These are phyloP conservation scores for Solidago caesia DNA, from an alignment of 129 eudicot genomes.

Conservation along the genomic window DNA sequence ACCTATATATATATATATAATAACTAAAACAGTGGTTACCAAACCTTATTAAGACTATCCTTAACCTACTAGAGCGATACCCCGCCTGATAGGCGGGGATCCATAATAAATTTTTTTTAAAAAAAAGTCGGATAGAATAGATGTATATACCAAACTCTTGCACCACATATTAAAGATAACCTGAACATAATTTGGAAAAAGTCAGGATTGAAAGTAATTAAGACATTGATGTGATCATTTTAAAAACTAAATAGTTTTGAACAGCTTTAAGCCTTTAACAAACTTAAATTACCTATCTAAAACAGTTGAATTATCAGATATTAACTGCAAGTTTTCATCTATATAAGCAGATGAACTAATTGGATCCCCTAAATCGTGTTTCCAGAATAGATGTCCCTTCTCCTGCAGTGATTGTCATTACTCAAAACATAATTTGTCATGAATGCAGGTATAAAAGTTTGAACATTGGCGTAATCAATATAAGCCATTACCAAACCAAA, in stretches of 20 bases:
- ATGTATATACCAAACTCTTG: too few relatives aligned
- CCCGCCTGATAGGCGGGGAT: too few relatives aligned
- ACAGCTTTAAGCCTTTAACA: too few relatives aligned
- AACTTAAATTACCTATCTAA: slow-evolving; percentile 45
- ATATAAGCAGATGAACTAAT: slow-evolving; percentile 78
- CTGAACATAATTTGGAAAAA: slow-evolving; percentile 37
- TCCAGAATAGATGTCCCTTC: slow-evolving; percentile 65
- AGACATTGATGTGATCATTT: not conserved
- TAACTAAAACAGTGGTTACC: too few relatives aligned
- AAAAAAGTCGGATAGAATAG: too few relatives aligned
- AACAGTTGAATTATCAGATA: slow-evolving; percentile 30
- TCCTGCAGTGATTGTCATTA: slow-evolving; percentile 37
- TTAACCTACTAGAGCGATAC: too few relatives aligned
- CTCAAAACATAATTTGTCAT: slow-evolving; percentile 7
- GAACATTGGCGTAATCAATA: not conserved
- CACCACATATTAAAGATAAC: slow-evolving; percentile 70
- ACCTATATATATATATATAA: too few relatives aligned
- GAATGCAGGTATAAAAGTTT: not conserved
- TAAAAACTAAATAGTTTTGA: too few relatives aligned
- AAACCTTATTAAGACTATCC: too few relatives aligned
- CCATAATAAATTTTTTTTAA: too few relatives aligned
- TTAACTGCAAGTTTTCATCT: slow-evolving; percentile 55
- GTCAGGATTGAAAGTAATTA: not conserved
- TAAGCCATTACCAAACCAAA: slow-evolving; percentile 53
- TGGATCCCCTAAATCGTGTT: slow-evolving; percentile 63